These are phyloP conservation scores for Nitzschia inconspicua DNA, from an alignment of 108 stramenopile genomes.

Conservation along the genomic window DNA sequence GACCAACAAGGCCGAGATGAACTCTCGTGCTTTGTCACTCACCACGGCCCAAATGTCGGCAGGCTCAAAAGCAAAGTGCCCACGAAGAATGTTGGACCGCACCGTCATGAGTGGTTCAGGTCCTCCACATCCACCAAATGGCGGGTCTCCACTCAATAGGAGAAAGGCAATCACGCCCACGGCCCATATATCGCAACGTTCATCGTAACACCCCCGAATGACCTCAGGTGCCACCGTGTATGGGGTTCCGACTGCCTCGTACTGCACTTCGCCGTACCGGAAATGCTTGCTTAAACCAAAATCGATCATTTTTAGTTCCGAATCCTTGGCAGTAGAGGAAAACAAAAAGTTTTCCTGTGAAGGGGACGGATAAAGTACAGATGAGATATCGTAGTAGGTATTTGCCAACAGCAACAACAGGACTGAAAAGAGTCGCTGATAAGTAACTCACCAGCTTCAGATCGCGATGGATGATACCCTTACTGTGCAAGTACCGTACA, in stretches of 20 bases:
- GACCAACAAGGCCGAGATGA: constrained; percentile 80
- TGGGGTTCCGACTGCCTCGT: constrained; percentile 88
- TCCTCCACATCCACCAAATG: constrained; percentile 85
- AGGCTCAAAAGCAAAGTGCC: constrained; percentile 65
- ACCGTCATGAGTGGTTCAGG: constrained; percentile 81
- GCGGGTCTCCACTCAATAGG: constrained; percentile 77
- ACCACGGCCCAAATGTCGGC: constrained; percentile 75
- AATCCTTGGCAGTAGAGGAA: constrained; percentile 44
- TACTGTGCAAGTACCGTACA: constrained; percentile 88
- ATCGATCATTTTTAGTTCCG: constrained; percentile 96
- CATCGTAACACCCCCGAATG: constrained; percentile 79
- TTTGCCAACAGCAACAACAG: no score
- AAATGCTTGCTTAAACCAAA: constrained; percentile 95
- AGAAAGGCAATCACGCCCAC: constrained; percentile 85
- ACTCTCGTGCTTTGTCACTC: constrained; percentile 77
- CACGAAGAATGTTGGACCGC: constrained; percentile 65
- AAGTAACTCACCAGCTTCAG: no score
- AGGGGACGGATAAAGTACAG: no score
- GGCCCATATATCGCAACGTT: constrained; percentile 87
- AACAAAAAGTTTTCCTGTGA: constrained; percentile 92
- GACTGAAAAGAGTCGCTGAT: no score
- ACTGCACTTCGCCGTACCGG: constrained; percentile 75
- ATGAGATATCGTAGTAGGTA: no score
- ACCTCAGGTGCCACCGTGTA: constrained; percentile 90
- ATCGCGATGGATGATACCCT: constrained; percentile 88